Base-by-base conservation (phyloP, 2,329 filamentous ascomycete species). In the Neofusicoccum ribis region DNA sequence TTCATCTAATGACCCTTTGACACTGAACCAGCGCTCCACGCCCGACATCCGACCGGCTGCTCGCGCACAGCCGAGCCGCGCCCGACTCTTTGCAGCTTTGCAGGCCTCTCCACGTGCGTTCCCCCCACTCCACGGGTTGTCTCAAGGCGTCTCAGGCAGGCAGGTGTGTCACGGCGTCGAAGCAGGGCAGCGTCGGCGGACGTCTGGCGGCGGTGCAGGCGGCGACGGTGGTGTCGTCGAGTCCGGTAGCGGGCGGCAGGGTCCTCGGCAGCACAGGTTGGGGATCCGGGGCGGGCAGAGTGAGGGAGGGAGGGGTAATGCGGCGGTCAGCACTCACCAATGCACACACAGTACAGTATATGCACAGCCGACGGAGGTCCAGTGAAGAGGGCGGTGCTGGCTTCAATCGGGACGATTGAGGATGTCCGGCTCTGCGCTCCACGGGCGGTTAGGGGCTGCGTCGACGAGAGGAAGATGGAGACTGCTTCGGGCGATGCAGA, bases 271-370 rank as follows among this genome's bases (percentile, higher is more conserved):
- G 47, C 12, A 31, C 27, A 31, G 5, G 27, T 31, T n/a, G 61
- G 47, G 50, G 39, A 39, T 63, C 61, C 49, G 27, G 43, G 61
- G 39, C 39, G 50, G 62, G 62, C 62, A 59, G 51, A n/a, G n/a
- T 1, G 49, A 9, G 17, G 49, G 37, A 23, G 12, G 14, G 50
- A 63, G 41, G 43, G 51, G 51, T n/a, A 43, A 49, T 11, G 51
- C 41, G n/a, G 43, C 43, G 31, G 50, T 15, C 54, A 44, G n/a
- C 6, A 65, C 63, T 65, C 15, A 65, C 63, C 54, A 59, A 60
- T 65, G 63, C 63, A 65, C 63, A 59, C 41, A 59, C 36, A 37
- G 54, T 51, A 52, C 52, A 65, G 49, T 52, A 31, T 64, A 50
- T 51, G 47, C 52, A 51, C 52, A 60, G 52, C 52, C 47, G 61